Evolutionary conservation across 2,329 filamentous ascomycete species (phyloP), one percentile per base, ranked within the genome.

Genomic region (Hypoxylon sp.): DNA sequence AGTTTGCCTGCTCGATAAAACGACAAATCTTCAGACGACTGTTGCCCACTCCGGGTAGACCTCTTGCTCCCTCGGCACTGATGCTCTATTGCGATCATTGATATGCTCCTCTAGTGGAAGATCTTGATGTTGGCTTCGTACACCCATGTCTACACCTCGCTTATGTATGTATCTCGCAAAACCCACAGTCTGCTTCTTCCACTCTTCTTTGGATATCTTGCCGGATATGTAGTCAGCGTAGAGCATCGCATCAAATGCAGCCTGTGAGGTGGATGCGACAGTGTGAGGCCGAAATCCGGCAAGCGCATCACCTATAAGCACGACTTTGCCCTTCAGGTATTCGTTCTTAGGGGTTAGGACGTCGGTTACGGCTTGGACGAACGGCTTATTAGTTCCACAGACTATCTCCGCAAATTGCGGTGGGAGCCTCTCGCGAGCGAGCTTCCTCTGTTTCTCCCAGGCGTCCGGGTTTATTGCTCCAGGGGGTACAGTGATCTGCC

Each of bases 281-380:
- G 81, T 81, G 69, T 84, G 83, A 3, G 83, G 82, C 3, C 83
- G 70, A 57, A 85, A 83, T 0, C 80, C 79, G 0, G 82, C 81
- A 1, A 84, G 67, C 1, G 82, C 81, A 69, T 85, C 83, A n/a
- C 82, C 82, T 1, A 83, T 74, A 1, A 85, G 68, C 14, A 85
- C 67, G 0, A 84, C 74, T 59, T 78, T 81, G 0, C 80, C 81
- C 35, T 76, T 74, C 19, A 79, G 67, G 54, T 79, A 82, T 59
- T 78, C 74, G 42, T 81, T 74, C 13, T 72, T 67, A 0, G 78
- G 77, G n/a, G 76, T 78, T 2, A 81, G 57, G 0, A 80, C 79
- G 58, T 83, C 81, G 3, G 79, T 81, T 6, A 83, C 79, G 3
- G 77, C 79, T 53, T 81, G 80, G 1, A 84, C 78, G 73, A 84